These are phyloP conservation scores for Lanmaoa pseudosensibilis DNA, from an alignment of 768 basidiomycete species.

Conservation along the genomic window DNA sequence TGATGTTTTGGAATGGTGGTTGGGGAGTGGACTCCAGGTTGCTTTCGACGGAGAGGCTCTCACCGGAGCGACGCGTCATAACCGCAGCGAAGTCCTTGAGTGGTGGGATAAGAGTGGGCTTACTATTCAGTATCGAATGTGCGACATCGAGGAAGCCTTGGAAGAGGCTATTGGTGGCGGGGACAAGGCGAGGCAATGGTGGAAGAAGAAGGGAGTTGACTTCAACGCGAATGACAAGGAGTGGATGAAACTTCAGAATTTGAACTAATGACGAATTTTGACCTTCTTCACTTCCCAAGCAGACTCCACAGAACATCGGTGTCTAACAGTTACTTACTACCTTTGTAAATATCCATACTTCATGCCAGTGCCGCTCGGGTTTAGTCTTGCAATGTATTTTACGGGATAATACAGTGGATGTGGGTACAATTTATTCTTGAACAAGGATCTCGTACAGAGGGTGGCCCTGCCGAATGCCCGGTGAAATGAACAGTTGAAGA, in stretches of 20 bases:
- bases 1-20: constrained; percentile 83
- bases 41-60: constrained; percentile 81
- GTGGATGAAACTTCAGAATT: constrained; percentile 80
- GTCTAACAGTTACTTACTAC: background rate
- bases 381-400: constrained; percentile 10
- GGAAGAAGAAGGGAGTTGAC: constrained; percentile 78
- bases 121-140: constrained; percentile 83
- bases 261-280: constrained; percentile 49
- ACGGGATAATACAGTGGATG: constrained; percentile 8
- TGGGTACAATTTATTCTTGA: constrained; percentile 11
- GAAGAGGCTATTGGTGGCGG: constrained; percentile 87
- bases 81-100: constrained; percentile 76
- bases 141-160: constrained; percentile 88
- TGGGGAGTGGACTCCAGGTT: constrained; percentile 71
- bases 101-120: constrained; percentile 87
- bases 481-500: background rate
- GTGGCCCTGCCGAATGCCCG: background rate
- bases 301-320: background rate
- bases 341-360: background rate
- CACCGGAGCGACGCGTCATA: constrained; percentile 77
- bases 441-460: background rate
- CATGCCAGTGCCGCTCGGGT: constrained; percentile 1
- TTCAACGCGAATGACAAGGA: constrained; percentile 83
- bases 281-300: background rate
- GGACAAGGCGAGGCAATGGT: constrained; percentile 73